Evolutionary conservation across 2,329 filamentous ascomycete species (phyloP).

Genomic region (Paracorniculantispora psalliotae): DNA sequence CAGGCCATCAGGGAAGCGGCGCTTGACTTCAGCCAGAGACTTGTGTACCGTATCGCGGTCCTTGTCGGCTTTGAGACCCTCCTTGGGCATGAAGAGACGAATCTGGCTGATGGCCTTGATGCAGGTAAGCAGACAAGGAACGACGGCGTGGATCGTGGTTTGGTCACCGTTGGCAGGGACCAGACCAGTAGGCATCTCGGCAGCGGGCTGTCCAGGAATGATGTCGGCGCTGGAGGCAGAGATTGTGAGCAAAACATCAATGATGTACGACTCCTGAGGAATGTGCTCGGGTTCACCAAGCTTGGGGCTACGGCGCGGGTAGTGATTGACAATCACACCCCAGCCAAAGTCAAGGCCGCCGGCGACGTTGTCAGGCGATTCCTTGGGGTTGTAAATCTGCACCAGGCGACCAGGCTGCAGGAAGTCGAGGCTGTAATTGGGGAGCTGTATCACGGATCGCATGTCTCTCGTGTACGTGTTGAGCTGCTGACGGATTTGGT

Average conservation of each 20-base stretch:
- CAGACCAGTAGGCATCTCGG: conserved; percentile 59
- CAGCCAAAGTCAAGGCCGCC: conserved; percentile 74
- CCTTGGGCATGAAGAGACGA: conserved; percentile 75
- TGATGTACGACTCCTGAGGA: conserved; percentile 72
- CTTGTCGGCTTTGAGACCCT: conserved; percentile 59
- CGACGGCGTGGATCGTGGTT: conserved; percentile 32
- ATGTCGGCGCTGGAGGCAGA: conserved; percentile 46
- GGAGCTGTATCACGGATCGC: conserved; percentile 86
- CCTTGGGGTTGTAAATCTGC: conserved; percentile 68
- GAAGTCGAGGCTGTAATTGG: conserved; percentile 78
- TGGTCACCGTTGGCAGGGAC: conserved; percentile 26
- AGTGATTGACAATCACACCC: conserved; percentile 80
- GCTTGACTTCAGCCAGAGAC: conserved; percentile 70
- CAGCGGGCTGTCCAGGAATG: conserved; percentile 27
- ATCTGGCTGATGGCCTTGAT: conserved; percentile 81
- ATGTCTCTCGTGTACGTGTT: conserved; percentile 83
- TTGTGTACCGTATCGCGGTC: conserved; percentile 64
- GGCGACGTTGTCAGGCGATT: conserved; percentile 35
- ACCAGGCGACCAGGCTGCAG: conserved; percentile 84
- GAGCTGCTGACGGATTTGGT: conserved; percentile 80
- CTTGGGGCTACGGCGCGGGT: conserved; percentile 59
- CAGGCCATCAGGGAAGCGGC: conserved; percentile 87
- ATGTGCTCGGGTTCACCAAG: conserved; percentile 62
- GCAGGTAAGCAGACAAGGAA: conserved; percentile 82
- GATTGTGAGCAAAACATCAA: conserved; percentile 72